Percentiles rank a stretch among this genome's conserved stretches.
Evolutionary conservation across 140 eudicot species (phyloP).

Genomic region (Ambrosia hybrid): DNA sequence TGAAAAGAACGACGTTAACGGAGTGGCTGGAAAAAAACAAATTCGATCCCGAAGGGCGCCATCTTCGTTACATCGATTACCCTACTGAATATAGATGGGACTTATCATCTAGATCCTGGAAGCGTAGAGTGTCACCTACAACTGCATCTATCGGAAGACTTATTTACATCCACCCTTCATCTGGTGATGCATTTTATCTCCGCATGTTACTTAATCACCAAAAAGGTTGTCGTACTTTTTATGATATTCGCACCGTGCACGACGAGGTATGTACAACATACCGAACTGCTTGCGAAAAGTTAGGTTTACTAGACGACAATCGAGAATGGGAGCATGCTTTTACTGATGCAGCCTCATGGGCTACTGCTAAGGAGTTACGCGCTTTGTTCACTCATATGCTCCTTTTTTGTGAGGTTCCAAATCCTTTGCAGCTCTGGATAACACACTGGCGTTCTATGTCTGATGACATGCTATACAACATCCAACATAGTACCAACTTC

Average conservation of each 20-base stretch:
- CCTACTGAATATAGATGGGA: neutral
- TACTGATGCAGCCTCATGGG: neutral
- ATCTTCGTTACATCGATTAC: no score
- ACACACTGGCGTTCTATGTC: neutral
- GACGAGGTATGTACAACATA: neutral
- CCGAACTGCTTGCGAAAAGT: conserved; percentile 12
- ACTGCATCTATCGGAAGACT: neutral
- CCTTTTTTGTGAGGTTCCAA: neutral
- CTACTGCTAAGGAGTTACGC: neutral
- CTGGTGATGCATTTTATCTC: neutral
- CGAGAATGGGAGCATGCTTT: neutral
- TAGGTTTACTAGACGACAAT: neutral
- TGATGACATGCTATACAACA: no score
- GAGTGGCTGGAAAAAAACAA: neutral
- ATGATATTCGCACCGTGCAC: neutral
- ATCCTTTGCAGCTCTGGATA: neutral
- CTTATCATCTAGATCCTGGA: neutral
- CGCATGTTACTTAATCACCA: neutral
- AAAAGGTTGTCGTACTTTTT: neutral
- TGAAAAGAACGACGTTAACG: neutral
- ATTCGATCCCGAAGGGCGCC: neutral
- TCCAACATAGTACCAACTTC: no score
- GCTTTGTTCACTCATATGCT: neutral
- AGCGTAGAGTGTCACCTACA: neutral
- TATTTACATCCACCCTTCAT: neutral